phyloP scores from a whole-genome alignment of 208 protist genomes.

The Novymonas esmeraldas region DNA sequence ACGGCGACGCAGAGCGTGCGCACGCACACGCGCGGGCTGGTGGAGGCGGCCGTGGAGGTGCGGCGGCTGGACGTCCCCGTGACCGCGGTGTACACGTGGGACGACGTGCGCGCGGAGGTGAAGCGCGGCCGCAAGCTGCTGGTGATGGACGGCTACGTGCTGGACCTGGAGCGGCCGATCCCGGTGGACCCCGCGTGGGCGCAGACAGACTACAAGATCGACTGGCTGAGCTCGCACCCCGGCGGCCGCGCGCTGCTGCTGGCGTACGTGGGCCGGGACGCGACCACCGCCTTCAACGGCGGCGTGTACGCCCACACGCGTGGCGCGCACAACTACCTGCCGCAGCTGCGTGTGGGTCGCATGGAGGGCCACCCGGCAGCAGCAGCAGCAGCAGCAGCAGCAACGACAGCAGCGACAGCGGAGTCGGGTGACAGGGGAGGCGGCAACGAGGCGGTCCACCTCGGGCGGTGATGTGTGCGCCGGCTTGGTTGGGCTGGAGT shows the following conservation, averaged over 20 bases:
- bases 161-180: slow-evolving; percentile 61
- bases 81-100: slow-evolving; percentile 46
- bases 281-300: slow-evolving; percentile 71
- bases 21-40: slow-evolving; percentile 30
- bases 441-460: no score
- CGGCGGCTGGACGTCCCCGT: slow-evolving; percentile 43
- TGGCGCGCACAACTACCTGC: slow-evolving; percentile 65
- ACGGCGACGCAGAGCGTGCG: slow-evolving; percentile 30
- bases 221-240: slow-evolving; percentile 69
- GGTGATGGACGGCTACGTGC: slow-evolving; percentile 62
- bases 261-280: slow-evolving; percentile 76
- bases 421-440: no score
- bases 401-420: no score
- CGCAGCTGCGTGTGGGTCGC: slow-evolving; percentile 56
- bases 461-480: neutral
- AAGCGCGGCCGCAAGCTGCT: slow-evolving; percentile 55
- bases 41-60: slow-evolving; percentile 29
- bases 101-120: slow-evolving; percentile 55
- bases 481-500: neutral
- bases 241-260: slow-evolving; percentile 70
- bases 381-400: no score
- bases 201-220: slow-evolving; percentile 49
- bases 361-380: neutral
- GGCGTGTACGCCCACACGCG: slow-evolving; percentile 68
- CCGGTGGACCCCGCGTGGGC: slow-evolving; percentile 52